Evolutionary conservation across 306 rosid species (phyloP), one percentile per base, ranked within the genome.

Genomic region (Pyrus pyrifolia): DNA sequence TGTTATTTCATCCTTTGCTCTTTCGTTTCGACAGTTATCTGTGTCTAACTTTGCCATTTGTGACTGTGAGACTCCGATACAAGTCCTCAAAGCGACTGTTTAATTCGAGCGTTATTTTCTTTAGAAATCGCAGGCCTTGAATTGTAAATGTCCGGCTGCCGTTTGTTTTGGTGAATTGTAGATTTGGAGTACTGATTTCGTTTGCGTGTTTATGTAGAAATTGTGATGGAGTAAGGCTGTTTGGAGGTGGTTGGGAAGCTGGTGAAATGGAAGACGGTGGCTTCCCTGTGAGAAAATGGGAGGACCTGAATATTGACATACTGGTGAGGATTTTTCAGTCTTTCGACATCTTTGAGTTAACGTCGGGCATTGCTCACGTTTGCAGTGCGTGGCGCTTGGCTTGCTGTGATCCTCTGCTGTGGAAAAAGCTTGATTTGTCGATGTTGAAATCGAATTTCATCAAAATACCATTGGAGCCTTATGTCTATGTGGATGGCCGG

Each of bases 341-440:
- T 35, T 88, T 92, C 78, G 85, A 86, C 77, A 80, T 89, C 60
- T 86, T 81, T 75, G 71, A 88, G 87, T 72, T 89, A 79, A 92
- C 89, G 11, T 79, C 88, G 0, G 95, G 93, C 38, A 85, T 89
- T 61, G 94, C 91, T 60, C 93, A 84, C 33, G 93, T 92, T 51
- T 89, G 96, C 78, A 88, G 96, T 17, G 80, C 90, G 1, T 92
- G 95, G 95, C 87, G 91, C 17, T 69, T 69, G 81, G 97, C 91
- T 68, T 85, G 88, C 58, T 87, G 87, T 53, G 97, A 87, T 89
- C 90, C 90, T 15, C 78, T 89, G 77, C 90, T 88, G 58, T 92
- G 95, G 97, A 92, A 76, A 77, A 87, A 90, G 31, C 89, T 92
- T 17, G 97, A 92, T 78, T 80, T 92, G 75, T 92, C 97, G 10